Evolutionary conservation across 345 rosid genomes (phyloP), one percentile per base, ranked within the genome.

Genomic region (Trapa bicornis): DNA sequence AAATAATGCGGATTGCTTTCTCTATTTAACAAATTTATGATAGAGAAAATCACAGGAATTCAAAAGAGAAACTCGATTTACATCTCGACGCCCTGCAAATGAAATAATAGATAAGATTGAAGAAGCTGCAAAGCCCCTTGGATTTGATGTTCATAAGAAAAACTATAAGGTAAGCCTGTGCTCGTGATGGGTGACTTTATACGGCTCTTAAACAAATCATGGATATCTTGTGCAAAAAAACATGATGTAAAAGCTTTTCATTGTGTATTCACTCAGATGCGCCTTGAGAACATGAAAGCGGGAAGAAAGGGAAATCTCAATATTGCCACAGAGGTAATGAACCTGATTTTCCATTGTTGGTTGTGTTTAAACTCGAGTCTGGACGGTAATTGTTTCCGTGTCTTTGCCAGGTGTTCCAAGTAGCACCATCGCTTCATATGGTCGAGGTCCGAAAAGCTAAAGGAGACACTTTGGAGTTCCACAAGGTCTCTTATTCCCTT

Each of bases 401-500:
- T 72, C 5, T 17, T 47, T 48, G 15, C 47, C 53, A 73, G 75
- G 56, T 73, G 12, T 73, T 73, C 71, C 75, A 67, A 68, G 75
- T 73, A 47, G 68, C 75, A 1, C 75, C 75, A 0, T 73, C 42
- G 2, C 68, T 68, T 39, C 75, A 68, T 50, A 63, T 68, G 75
- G 75, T 73, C 12, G 71, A 73, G 65, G 68, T 73, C 61, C 67
- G 71, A 47, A 73, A 73, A 65, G 68, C 75, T 37, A 73, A 73
- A 68, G 75, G 75, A 68, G 75, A 73, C 64, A 73, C 75, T 47
- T 22, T 73, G 68, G 75, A 73, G 68, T 73, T 73, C 71, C 75
- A 73, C 42, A 73, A 73, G 75, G 71, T 73, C 22, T n/a, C 17
- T 9, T 43, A 2, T 65, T 8, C 0, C 63, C 38, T 58, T 5